Conservation (phyloP, 2,329 filamentous ascomycete genomes). For the Dactylellina haptotyla region DNA sequence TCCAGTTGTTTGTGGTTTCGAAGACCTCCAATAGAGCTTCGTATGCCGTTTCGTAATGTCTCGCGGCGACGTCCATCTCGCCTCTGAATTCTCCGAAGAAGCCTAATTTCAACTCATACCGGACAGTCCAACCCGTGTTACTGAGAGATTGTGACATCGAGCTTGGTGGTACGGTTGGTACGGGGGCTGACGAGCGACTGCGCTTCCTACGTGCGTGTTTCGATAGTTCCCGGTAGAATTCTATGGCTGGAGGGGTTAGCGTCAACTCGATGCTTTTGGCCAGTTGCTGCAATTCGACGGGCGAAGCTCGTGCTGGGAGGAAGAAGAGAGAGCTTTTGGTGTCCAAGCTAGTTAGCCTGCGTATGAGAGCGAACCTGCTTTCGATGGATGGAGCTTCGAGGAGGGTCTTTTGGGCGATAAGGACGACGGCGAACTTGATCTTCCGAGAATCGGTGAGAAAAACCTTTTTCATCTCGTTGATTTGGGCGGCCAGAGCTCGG, state of each 20-base stretch:
- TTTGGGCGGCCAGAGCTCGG: constrained; percentile 86
- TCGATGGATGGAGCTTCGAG: constrained; percentile 71
- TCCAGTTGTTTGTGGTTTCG: constrained; percentile 90
- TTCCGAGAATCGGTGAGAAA: constrained; percentile 66
- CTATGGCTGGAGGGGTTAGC: constrained; percentile 78
- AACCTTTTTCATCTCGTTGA: constrained; percentile 77
- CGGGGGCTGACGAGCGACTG: constrained; percentile 78
- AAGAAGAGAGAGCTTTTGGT: constrained; percentile 83
- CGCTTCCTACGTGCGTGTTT: constrained; percentile 91
- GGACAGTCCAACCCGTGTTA: constrained; percentile 86
- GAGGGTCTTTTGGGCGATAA: constrained; percentile 77
- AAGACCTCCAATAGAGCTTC: constrained; percentile 87
- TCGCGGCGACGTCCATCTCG: constrained; percentile 86
- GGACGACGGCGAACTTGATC: constrained; percentile 77
- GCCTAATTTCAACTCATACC: constrained; percentile 93
- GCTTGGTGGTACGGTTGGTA: constrained; percentile 83
- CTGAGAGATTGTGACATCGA: constrained; percentile 89
- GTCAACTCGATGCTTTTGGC: constrained; percentile 77
- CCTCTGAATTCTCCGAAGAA: constrained; percentile 92
- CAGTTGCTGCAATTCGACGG: constrained; percentile 77
- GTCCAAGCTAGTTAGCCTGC: constrained; percentile 81
- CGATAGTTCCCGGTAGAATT: constrained; percentile 94
- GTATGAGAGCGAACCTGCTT: constrained; percentile 80
- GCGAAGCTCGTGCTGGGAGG: constrained; percentile 77
- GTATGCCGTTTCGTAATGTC: constrained; percentile 88